Conservation (phyloP, 257 asterid genomes). For the Henckelia pumila region DNA sequence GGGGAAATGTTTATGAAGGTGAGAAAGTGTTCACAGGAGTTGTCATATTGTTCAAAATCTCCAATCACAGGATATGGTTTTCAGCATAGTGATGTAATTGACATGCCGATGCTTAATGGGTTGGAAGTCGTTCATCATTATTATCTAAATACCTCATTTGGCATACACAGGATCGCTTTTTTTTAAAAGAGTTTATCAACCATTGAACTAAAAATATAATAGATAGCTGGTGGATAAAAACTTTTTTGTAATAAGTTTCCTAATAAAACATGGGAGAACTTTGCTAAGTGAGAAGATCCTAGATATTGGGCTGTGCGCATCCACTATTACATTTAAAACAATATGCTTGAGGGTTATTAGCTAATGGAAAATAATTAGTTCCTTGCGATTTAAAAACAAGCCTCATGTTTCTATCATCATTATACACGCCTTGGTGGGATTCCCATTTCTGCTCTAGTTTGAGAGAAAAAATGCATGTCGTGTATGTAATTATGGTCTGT, state of each 20-base stretch:
- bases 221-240: background rate
- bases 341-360: background rate
- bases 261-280: background rate
- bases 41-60: background rate
- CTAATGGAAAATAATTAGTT: background rate
- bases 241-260: background rate
- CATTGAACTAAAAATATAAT: too few species aligned
- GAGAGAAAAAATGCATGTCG: background rate
- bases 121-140: background rate
- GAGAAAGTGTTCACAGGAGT: background rate
- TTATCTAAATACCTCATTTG: background rate
- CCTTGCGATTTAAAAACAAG: background rate
- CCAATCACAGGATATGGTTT: background rate
- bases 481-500: too few species aligned
- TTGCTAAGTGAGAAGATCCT: background rate
- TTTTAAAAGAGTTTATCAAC: background rate
- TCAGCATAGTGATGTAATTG: background rate
- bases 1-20: background rate
- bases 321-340: background rate
- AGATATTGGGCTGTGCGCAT: background rate
- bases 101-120: background rate
- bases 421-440: background rate
- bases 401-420: background rate
- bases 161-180: background rate
- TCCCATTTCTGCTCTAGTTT: too few species aligned